Percentiles rank a stretch among this genome's conserved stretches.
phyloP scores from a whole-genome alignment of 2,329 filamentous ascomycete genomes.

The Aspergillus felis region DNA sequence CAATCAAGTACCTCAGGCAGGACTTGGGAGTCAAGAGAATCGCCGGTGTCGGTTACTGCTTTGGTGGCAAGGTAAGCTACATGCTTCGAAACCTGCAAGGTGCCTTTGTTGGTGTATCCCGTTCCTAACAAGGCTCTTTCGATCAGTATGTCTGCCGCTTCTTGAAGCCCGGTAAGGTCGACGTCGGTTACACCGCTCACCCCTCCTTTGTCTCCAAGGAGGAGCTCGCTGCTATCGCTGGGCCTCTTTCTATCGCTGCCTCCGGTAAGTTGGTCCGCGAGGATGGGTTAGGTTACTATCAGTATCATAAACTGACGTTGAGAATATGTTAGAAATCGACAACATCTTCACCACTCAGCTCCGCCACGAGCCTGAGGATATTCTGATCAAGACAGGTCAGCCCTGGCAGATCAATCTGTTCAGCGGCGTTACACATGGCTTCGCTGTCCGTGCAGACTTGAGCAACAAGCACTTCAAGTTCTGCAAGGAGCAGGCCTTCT shows the following conservation, averaged over 20 bases:
- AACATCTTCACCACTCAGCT: conserved; percentile 61
- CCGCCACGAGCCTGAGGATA: conserved; percentile 62
- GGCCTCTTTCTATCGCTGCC: conserved; percentile 64
- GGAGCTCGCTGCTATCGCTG: conserved; percentile 63
- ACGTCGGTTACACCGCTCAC: conserved; percentile 71
- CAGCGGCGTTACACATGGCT: conserved; percentile 69
- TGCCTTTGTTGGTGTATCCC: neutral
- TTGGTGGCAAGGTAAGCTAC: conserved; percentile 61
- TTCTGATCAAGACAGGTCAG: conserved; percentile 53
- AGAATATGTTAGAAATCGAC: conserved; percentile 51
- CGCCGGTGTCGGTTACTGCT: conserved; percentile 69
- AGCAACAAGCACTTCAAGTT: conserved; percentile 57
- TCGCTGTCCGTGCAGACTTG: conserved; percentile 65
- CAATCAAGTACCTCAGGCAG: conserved; percentile 54
- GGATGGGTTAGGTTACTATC: neutral
- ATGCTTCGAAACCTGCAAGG: neutral
- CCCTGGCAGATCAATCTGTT: conserved; percentile 77
- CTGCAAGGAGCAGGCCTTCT: conserved; percentile 77
- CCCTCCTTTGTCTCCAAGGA: conserved; percentile 69
- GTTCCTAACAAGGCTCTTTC: conserved; percentile 5
- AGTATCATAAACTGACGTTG: neutral
- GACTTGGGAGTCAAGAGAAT: conserved; percentile 56
- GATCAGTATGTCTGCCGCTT: conserved; percentile 65
- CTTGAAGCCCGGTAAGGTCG: conserved; percentile 58
- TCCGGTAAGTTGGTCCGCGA: conserved; percentile 35